Base-by-base conservation (phyloP, 1,139 yeast species). In the Yamadazyma aaseri region DNA sequence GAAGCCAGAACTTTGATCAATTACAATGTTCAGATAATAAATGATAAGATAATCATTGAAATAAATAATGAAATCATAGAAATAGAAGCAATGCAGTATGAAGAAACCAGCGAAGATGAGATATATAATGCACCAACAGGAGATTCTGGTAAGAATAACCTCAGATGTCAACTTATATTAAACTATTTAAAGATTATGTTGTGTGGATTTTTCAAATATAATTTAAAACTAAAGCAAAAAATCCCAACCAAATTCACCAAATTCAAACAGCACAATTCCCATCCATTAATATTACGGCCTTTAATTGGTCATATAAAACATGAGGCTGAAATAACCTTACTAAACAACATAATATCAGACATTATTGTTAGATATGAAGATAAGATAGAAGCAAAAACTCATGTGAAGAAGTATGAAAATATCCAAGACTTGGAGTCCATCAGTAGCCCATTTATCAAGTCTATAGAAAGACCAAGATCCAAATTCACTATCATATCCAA, bases 1-100 rank as follows among this genome's bases (percentile, higher is more conserved):
- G 97, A 90, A 56, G 89, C 96, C 0, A 73, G 82, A 30, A 56
- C 72, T 6, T 63, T 90, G 41, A 71, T 84, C n/a, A 77, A 89
- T 24, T 79, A 81, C 47, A 81, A 84, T 38, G 94, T 86, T 3
- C 70, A 73, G 16, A 75, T 86, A 6, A 79, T 77, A 26, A 76
- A 79, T 35, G 82, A 79, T 46, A 75, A 81, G 36, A 81, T 79
- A 44, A 70, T 86, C 9, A 69, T 86, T 26, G 89, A 83, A 40
- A 60, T 83, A 14, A 74, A 77, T 29, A 79, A 84, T 41, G 84
- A 81, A 44, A 68, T 75, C 18, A 65, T 87, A 28, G 95, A 86
- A 52, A 73, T 89, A 34, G 94, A 81, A 45, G 69, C 78, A 11
- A 69, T 80, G 9, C 65, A 73, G 2, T 63, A 67, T 42, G 76